These are phyloP conservation scores for Pythium rhizo-oryzae DNA, from an alignment of 352 stramenopile species.

Conservation along the genomic window DNA sequence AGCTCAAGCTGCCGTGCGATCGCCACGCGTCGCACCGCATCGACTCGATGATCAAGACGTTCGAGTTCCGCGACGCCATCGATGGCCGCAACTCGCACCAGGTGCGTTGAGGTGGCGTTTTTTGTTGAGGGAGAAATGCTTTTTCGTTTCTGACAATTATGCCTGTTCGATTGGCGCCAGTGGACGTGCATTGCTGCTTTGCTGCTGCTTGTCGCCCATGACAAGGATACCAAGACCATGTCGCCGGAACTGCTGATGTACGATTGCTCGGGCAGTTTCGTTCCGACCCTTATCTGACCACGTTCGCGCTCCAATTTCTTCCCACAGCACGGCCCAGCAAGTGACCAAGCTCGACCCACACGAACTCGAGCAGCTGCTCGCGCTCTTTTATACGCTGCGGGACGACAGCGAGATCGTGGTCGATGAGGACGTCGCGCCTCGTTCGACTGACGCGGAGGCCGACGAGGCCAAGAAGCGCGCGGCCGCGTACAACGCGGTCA, in stretches of 20 bases:
- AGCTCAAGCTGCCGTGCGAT: slow-evolving; percentile 55
- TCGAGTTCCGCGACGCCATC: slow-evolving; percentile 63
- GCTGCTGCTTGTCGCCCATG: slow-evolving; percentile 65
- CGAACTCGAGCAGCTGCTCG: slow-evolving; percentile 69
- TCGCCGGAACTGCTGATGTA: slow-evolving; percentile 48
- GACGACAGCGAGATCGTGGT: slow-evolving; percentile 61
- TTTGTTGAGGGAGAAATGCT: neutral
- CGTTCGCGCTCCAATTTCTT: neutral
- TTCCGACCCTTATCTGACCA: neutral
- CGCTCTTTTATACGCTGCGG: slow-evolving; percentile 66
- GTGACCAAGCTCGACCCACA: slow-evolving; percentile 65
- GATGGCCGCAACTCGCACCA: slow-evolving; percentile 64
- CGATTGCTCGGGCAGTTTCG: neutral
- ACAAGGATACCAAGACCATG: slow-evolving; percentile 44
- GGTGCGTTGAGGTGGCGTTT: slow-evolving; percentile 32
- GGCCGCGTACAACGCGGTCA: slow-evolving; percentile 18
- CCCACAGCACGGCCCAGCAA: neutral
- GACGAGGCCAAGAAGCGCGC: slow-evolving; percentile 23
- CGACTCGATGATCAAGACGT: slow-evolving; percentile 56
- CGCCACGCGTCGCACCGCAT: slow-evolving; percentile 60
- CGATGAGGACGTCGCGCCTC: slow-evolving; percentile 50
- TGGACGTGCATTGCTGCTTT: slow-evolving; percentile 72
- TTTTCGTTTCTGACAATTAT: no score
- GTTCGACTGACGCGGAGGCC: slow-evolving; percentile 28
- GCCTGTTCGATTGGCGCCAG: no score